Conservation (phyloP, 2,329 filamentous ascomycete species). For the Rhynchosporium graminicola region DNA sequence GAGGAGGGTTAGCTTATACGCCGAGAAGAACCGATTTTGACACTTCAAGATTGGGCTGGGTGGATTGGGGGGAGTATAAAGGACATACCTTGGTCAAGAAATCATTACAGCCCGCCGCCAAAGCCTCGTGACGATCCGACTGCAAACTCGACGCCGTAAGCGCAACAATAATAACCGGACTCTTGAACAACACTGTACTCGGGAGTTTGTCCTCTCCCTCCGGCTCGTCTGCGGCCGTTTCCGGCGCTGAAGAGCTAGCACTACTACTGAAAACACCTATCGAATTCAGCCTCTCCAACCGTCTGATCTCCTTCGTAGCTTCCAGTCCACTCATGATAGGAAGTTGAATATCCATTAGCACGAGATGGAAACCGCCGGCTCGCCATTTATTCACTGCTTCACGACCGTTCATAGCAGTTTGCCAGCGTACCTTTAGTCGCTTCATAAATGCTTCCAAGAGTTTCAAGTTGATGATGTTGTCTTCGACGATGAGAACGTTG, state of each 20-base stretch:
- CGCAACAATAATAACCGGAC: slow-evolving; percentile 95
- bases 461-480: slow-evolving; percentile 96
- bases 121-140: slow-evolving; percentile 90
- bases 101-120: slow-evolving; percentile 96
- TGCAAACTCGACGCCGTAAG: slow-evolving; percentile 92
- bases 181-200: slow-evolving; percentile 79
- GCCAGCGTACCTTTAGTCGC: slow-evolving; percentile 91
- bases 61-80: slow-evolving; percentile 1
- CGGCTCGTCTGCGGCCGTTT: slow-evolving; percentile 48
- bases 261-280: slow-evolving; percentile 87
- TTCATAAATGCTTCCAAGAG: slow-evolving; percentile 96
- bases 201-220: slow-evolving; percentile 68
- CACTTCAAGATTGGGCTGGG: not conserved
- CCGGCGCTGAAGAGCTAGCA: slow-evolving; percentile 55
- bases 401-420: slow-evolving; percentile 92
- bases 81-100: slow-evolving; percentile 87
- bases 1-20: slow-evolving; percentile 11
- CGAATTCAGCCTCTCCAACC: slow-evolving; percentile 84
- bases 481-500: slow-evolving; percentile 95
- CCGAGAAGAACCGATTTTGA: slow-evolving; percentile 17
- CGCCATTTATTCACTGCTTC: slow-evolving; percentile 95
- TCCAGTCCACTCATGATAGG: slow-evolving; percentile 96
- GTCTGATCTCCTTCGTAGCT: slow-evolving; percentile 89
- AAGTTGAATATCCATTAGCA: slow-evolving; percentile 97
- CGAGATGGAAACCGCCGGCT: slow-evolving; percentile 87